These are phyloP conservation scores for Aspergillus quadricinctus DNA, from an alignment of 2,329 filamentous ascomycete species.

Conservation along the genomic window DNA sequence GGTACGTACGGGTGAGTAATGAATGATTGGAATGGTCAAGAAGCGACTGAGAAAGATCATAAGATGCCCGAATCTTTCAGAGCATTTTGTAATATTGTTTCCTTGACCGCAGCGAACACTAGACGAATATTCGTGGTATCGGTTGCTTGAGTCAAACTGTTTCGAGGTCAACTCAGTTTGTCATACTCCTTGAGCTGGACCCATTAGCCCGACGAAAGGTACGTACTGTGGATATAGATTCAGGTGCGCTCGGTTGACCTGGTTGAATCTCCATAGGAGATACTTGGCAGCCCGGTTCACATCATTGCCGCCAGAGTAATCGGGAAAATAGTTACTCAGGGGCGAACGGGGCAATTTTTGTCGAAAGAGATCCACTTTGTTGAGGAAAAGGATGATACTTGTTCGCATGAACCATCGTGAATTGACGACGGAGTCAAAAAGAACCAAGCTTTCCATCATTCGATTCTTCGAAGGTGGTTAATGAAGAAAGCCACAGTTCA, in stretches of 20 bases:
- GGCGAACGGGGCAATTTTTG: slow-evolving; percentile 87
- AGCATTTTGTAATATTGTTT: slow-evolving; percentile 97
- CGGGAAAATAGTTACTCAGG: slow-evolving; percentile 90
- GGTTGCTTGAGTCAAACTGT: slow-evolving; percentile 92
- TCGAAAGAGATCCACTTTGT: slow-evolving; percentile 98
- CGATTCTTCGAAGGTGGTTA: slow-evolving; percentile 65
- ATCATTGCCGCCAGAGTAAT: slow-evolving; percentile 96
- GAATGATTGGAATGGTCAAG: background rate
- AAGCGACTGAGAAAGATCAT: slow-evolving; percentile 30
- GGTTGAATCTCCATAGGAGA: slow-evolving; percentile 95
- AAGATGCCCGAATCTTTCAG: slow-evolving; percentile 97
- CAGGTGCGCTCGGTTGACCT: slow-evolving; percentile 92
- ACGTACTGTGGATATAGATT: slow-evolving; percentile 97
- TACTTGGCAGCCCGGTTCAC: slow-evolving; percentile 98
- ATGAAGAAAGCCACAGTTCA: background rate
- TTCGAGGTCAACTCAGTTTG: slow-evolving; percentile 18
- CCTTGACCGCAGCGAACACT: slow-evolving; percentile 96
- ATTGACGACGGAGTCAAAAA: slow-evolving; percentile 98
- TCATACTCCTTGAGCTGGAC: background rate
- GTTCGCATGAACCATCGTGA: slow-evolving; percentile 99
- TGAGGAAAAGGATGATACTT: slow-evolving; percentile 96
- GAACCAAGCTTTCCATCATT: slow-evolving; percentile 96
- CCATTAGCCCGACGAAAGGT: background rate
- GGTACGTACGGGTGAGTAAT: background rate
- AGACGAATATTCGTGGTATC: slow-evolving; percentile 97